Evolutionary conservation across 495 filamentous ascomycete genomes (phyloP).

Genomic region (Penicillium crystallinum): DNA sequence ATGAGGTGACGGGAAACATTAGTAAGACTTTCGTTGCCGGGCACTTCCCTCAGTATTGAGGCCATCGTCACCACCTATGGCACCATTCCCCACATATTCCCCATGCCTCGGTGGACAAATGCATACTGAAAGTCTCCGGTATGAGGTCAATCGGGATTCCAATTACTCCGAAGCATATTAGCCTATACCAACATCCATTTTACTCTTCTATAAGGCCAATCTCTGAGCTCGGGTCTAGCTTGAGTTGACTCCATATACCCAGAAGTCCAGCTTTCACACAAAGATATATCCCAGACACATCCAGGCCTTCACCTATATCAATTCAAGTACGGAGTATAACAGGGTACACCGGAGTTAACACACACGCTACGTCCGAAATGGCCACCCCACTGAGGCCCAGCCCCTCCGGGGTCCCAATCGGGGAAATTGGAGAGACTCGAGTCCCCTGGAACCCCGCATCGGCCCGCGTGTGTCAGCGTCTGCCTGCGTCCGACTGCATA

Average conservation of each 20-base stretch:
- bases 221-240: too few species aligned
- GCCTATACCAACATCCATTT: conserved; percentile 2
- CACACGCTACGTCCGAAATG: too few species aligned
- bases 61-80: background rate
- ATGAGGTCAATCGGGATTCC: background rate
- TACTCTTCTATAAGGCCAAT: too few species aligned
- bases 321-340: too few species aligned
- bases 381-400: background rate
- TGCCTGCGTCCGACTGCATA: too few species aligned
- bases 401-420: conserved; percentile 2
- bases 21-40: too few species aligned
- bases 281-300: too few species aligned
- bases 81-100: background rate
- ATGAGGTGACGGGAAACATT: too few species aligned
- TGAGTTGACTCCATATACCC: too few species aligned
- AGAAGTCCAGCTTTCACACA: too few species aligned
- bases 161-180: conserved; percentile 1
- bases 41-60: background rate
- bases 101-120: background rate
- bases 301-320: too few species aligned
- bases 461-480: conserved; percentile 6
- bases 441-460: conserved; percentile 10
- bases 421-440: background rate
- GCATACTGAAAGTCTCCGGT: background rate
- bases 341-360: too few species aligned